Percentiles rank a stretch among this genome's conserved stretches.
These are phyloP conservation scores for Adansonia grandidieri DNA, from an alignment of 441 rosid species.

Conservation along the genomic window DNA sequence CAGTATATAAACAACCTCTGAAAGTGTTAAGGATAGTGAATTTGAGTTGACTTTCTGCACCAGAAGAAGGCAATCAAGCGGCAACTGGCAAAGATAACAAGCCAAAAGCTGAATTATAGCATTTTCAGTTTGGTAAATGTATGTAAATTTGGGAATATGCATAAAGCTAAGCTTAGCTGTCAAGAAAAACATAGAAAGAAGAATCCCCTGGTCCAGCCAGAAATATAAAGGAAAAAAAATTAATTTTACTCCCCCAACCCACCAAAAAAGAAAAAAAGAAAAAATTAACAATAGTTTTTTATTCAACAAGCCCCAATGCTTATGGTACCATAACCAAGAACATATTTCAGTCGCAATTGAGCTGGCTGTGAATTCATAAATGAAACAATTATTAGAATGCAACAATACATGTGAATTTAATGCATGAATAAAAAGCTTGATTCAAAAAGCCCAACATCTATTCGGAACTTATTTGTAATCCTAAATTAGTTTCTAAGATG, in stretches of 20 bases:
- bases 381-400: conserved; percentile 5
- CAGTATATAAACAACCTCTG: not conserved
- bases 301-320: not conserved
- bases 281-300: not conserved
- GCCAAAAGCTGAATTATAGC: not conserved
- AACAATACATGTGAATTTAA: not conserved
- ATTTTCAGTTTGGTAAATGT: not conserved
- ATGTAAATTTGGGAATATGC: not conserved
- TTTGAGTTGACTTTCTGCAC: conserved; percentile 9
- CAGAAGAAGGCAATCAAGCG: not conserved
- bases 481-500: conserved; percentile 5
- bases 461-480: not conserved
- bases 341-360: not conserved
- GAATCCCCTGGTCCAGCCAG: not conserved
- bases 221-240: not conserved
- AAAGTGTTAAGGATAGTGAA: not conserved
- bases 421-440: conserved; percentile 3
- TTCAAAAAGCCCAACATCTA: not conserved
- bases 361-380: conserved; percentile 7
- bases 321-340: not conserved
- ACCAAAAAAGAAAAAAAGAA: not conserved
- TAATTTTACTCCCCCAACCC: not conserved
- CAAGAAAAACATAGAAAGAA: not conserved
- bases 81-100: conserved; percentile 12
- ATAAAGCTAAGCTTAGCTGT: not conserved